Percentiles rank a stretch among this genome's conserved stretches.
Conservation (phyloP, 1,284 basidiomycete species). For the Rhodotorula sp. region DNA sequence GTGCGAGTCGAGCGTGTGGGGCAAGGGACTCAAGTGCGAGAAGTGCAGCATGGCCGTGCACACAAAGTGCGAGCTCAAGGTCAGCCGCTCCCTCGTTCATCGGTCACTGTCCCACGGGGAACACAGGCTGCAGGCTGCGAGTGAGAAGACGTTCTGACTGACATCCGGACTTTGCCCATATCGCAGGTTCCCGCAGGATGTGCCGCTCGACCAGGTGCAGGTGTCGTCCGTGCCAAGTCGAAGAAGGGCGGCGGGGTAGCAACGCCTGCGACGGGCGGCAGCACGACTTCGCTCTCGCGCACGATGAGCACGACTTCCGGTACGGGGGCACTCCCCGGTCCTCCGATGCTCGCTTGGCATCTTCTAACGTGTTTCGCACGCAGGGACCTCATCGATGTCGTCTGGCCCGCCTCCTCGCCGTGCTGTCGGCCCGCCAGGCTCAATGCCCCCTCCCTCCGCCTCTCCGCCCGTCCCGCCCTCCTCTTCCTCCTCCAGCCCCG, state of each 20-base stretch:
- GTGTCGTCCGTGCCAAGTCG: conserved; percentile 17
- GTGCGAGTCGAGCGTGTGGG: conserved; percentile 81
- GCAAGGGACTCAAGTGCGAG: conserved; percentile 78
- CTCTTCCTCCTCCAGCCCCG: neutral
- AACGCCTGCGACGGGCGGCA: neutral
- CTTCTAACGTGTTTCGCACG: neutral
- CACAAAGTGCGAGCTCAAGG: conserved; percentile 79
- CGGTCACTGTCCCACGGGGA: conserved; percentile 14
- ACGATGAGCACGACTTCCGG: neutral
- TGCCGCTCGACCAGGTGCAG: conserved; percentile 41
- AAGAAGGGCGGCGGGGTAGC: neutral
- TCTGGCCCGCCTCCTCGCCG: conserved; percentile 13
- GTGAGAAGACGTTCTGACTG: too few relatives aligned
- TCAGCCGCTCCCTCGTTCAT: conserved; percentile 45
- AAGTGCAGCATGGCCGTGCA: conserved; percentile 77
- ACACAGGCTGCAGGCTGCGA: neutral
- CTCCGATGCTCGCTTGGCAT: neutral
- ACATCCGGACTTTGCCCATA: neutral
- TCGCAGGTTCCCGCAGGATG: conserved; percentile 73
- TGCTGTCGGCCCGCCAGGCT: conserved; percentile 7
- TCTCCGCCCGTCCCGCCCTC: neutral
- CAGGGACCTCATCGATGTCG: neutral
- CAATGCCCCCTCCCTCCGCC: neutral
- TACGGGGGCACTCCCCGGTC: neutral
- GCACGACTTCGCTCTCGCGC: conserved; percentile 2